Base-by-base conservation (phyloP, 257 asterid species). In the Solanum virginianum region DNA sequence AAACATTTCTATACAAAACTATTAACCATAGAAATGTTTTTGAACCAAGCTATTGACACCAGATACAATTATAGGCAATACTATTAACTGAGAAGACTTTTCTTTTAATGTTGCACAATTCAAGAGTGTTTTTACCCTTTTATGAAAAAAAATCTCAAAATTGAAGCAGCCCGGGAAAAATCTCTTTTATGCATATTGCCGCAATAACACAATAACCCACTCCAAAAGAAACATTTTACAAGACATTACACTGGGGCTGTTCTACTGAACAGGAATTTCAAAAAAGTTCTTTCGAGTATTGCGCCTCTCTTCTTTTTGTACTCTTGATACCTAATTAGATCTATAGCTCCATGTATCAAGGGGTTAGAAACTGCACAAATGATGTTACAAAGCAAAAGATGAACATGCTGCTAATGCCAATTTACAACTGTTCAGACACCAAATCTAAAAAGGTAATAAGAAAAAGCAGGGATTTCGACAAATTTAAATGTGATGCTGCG, bases 391-490 rank as follows among this genome's bases (percentile, higher is more conserved):
- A 47, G 47, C 47, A 77, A 26, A 51, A 26, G 45, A 77, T 20
- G 18, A 20, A 43, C 18, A 71, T 77, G 65, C 45, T 77, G 63
- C 65, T 53, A 51, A 53, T 53, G 65, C 22, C 10, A 77, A 51
- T 77, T 77, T 77, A 51, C 82, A 77, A 26, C n/a, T 77, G 82
- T 51, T 77, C 65, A 51, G 82, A 77, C 47, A 29, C 82, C 82
- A 77, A 77, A 77, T 24, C 63, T 11, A 83, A 24, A 45, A 45
- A 83, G 32, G 45, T 26, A 45, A 1, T 49, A 26, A 62, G 51
- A 36, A 59, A 84, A 66, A 45, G 41, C 74, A 57, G 88, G 84
- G 77, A 82, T 69, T 86, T 89, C 88, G 84, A 82, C 91, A 51
- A 83, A 83, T 83, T 22, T 55, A 83, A 82, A 53, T 69, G 65